phyloP scores from a whole-genome alignment of 257 asterid genomes.

The Primulina eburnea region DNA sequence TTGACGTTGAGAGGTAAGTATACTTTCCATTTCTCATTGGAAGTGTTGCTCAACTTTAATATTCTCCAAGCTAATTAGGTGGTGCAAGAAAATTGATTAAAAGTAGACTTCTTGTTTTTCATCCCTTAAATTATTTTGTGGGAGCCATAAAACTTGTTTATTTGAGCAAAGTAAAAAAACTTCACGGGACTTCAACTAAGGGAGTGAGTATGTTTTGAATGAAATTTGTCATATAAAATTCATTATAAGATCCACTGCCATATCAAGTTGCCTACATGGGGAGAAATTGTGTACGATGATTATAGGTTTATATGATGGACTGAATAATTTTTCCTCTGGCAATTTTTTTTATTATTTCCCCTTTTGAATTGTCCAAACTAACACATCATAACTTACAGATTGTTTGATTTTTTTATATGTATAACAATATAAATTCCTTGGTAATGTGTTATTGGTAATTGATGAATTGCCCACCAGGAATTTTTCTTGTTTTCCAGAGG shows the following conservation, averaged over 20 bases:
- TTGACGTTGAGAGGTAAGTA: conserved; percentile 88
- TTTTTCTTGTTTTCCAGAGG: neutral
- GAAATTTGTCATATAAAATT: neutral
- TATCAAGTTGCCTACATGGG: neutral
- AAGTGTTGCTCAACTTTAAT: neutral
- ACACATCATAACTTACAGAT: neutral
- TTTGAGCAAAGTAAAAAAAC: no score
- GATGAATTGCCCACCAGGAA: neutral
- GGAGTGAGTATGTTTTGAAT: neutral
- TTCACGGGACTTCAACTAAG: neutral
- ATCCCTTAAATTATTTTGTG: neutral
- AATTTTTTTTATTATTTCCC: neutral
- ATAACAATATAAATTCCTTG: conserved; percentile 2
- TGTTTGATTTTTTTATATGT: neutral
- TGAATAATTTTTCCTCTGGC: neutral
- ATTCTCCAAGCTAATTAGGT: neutral
- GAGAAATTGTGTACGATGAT: conserved; percentile 8
- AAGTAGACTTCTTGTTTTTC: neutral
- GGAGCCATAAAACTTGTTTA: neutral
- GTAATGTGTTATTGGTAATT: neutral
- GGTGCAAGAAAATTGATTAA: neutral
- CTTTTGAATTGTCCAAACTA: neutral
- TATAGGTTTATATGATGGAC: conserved; percentile 1
- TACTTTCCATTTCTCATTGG: conserved; percentile 6
- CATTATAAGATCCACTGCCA: neutral